Evolutionary conservation across 2,329 filamentous ascomycete genomes (phyloP), one percentile per base, ranked within the genome.

Genomic region (Madurella mycetomatis): DNA sequence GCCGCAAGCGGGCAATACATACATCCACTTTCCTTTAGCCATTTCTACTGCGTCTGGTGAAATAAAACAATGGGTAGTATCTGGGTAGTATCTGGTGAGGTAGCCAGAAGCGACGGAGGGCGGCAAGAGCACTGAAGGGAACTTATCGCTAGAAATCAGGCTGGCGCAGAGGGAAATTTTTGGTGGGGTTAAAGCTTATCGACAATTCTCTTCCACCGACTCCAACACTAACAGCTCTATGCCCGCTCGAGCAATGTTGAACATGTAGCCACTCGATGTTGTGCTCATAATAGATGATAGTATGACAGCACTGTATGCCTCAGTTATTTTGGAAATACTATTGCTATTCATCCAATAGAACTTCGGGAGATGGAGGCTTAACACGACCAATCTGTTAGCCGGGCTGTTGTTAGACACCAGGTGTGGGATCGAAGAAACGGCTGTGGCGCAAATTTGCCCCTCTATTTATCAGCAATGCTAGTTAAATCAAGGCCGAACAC

Each of bases 21-120:
- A 86, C 84, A 88, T 90, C 82, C 87, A 90, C 76, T 86, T 85
- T 72, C 83, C 84, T 65, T 82, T 83, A 65, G 87, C 81, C 88
- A 92, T 92, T 45, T 77, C 86, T 76, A 58, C 51, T 50, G 50
- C 55, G 51, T 53, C 4, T 49, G 40, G 17, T n/a, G 13, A 32
- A 19, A 41, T 25, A 25, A 25, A 37, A 37, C 34, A 37, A 37
- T 37, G 2, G 34, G 25, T 7, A 7, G 25, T 25, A 25, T 25
- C 25, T n/a, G 25, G 25, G 25, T 25, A 25, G n/a, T n/a, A n/a
- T n/a, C n/a, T n/a, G n/a, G n/a, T n/a, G n/a, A 25, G 25, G 25
- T 25, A 25, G 25, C 25, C 7, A 25, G 25, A 25, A 25, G 25
- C 25, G 25, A n/a, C 25, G 25, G 25, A 25, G 25, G 3, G 25